Evolutionary conservation across 441 rosid species (phyloP).

Genomic region (Corymbia calophylla): DNA sequence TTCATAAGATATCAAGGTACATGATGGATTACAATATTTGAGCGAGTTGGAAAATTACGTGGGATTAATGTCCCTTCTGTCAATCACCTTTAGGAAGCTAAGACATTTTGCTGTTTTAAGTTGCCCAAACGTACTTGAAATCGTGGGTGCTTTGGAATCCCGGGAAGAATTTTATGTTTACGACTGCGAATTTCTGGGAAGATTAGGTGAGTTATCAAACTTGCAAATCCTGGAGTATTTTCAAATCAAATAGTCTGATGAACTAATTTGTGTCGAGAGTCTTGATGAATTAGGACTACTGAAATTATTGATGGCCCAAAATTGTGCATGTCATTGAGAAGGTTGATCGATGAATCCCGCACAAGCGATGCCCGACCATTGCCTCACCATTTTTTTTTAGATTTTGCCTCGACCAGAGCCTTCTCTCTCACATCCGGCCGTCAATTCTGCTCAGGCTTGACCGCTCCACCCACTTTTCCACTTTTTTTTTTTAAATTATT

Average conservation of each 20-base stretch:
- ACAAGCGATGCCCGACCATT: no score
- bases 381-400: no score
- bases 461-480: no score
- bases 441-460: no score
- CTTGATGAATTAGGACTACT: no score
- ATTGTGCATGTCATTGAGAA: no score
- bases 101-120: neutral
- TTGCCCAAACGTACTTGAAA: neutral
- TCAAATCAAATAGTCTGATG: neutral
- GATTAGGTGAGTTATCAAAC: neutral
- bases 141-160: neutral
- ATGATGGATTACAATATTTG: fast-evolving
- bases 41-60: neutral
- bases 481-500: no score
- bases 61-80: neutral
- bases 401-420: no score
- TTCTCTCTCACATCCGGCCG: no score
- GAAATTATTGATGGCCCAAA: no score
- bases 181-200: neutral
- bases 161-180: neutral
- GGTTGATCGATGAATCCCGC: no score
- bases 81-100: neutral
- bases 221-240: neutral
- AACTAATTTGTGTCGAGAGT: neutral
- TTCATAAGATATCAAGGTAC: neutral